Evolutionary conservation across 257 asterid genomes (phyloP).

Genomic region (Gardenia jasminoides): DNA sequence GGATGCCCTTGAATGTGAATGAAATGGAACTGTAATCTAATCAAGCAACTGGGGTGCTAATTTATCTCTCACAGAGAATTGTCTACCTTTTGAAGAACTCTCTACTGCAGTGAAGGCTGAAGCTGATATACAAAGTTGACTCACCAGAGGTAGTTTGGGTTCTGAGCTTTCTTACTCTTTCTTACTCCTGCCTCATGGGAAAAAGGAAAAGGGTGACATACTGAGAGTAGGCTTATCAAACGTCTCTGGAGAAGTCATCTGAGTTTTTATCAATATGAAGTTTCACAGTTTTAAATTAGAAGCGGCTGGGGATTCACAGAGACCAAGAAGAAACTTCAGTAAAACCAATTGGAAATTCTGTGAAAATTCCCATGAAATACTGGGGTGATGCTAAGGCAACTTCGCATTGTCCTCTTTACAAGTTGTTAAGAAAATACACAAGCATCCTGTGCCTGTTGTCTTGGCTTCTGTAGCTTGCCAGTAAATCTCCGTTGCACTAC

Average conservation of each 20-base stretch:
- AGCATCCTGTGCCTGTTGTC: neutral
- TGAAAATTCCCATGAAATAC: neutral
- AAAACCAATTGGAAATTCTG: neutral
- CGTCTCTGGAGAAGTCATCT: neutral
- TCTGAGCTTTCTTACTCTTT: neutral
- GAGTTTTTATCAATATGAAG: neutral
- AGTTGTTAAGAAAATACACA: neutral
- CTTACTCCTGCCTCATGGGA: neutral
- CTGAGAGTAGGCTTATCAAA: too few species aligned
- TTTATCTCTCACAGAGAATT: neutral
- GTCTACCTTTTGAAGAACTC: neutral
- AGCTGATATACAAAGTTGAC: constrained; percentile 4
- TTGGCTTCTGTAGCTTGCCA: neutral
- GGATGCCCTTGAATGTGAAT: neutral
- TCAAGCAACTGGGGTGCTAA: neutral
- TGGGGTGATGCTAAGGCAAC: neutral
- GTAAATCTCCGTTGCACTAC: neutral
- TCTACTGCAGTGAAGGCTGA: neutral
- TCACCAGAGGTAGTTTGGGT: neutral
- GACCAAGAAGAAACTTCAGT: neutral
- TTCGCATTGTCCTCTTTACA: neutral
- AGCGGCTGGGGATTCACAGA: neutral
- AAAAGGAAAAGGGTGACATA: too few species aligned
- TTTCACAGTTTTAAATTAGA: neutral
- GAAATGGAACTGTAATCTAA: neutral